Evolutionary conservation across 371 early-diverging fungal genomes (phyloP).

Genomic region (Syncephalastrum racemosum): DNA sequence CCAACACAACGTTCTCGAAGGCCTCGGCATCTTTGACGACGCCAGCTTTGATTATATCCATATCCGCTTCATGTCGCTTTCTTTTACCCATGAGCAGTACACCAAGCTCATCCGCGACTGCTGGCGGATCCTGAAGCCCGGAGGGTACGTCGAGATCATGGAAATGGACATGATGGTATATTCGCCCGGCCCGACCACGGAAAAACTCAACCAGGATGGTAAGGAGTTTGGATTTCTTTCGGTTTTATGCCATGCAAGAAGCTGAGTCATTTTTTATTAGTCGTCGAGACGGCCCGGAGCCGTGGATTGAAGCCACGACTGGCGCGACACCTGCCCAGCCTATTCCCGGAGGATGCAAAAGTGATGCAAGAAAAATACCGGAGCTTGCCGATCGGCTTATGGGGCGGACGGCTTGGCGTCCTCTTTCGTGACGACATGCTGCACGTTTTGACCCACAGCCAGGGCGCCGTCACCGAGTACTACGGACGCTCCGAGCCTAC

Average conservation of each 20-base stretch:
- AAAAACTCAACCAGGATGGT: constrained; percentile 30
- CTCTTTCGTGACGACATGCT: constrained; percentile 26
- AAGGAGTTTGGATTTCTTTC: constrained; percentile 4
- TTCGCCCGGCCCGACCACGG: constrained; percentile 33
- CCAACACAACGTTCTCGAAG: constrained; percentile 20
- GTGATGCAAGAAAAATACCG: constrained; percentile 23
- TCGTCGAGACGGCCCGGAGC: constrained; percentile 20
- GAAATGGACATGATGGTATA: constrained; percentile 31
- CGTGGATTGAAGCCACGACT: constrained; percentile 25
- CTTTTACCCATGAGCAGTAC: constrained; percentile 28
- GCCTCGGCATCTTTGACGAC: constrained; percentile 4
- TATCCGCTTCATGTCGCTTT: constrained; percentile 31
- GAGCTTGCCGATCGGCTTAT: constrained; percentile 30
- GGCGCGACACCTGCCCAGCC: constrained; percentile 20
- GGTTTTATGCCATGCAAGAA: not conserved
- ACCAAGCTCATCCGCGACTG: constrained; percentile 21
- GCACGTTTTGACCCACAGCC: constrained; percentile 15
- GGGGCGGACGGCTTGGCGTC: constrained; percentile 35
- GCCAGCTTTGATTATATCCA: constrained; percentile 28
- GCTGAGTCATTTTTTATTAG: constrained; percentile 12
- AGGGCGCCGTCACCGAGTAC: constrained; percentile 14
- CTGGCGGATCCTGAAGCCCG: constrained; percentile 28
- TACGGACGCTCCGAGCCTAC: constrained; percentile 8
- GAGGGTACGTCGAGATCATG: constrained; percentile 29
- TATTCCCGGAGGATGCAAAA: constrained; percentile 20